Base-by-base conservation (phyloP, 192 early-diverging fungal species). In the Coemansia sp. region DNA sequence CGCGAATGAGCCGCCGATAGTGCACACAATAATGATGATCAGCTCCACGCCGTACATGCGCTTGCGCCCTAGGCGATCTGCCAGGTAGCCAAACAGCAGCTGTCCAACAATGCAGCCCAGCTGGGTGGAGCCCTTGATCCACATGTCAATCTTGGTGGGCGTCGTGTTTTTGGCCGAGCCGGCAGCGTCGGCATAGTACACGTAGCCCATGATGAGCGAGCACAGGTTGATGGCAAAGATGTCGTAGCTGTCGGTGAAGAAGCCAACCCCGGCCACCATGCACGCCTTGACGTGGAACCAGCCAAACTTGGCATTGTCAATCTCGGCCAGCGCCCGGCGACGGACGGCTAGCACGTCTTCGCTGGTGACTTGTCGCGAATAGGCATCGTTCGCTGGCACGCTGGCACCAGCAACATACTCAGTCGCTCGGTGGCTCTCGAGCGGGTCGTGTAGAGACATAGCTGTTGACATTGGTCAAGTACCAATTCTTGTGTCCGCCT, bases 181-280 rank as follows among this genome's bases (percentile, higher is more conserved):
- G n/a, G 41, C 40, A 18, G 68, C 55, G 19, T 64, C 37, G 49
- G 63, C 58, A n/a, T 77, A 86, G 70, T 86, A 88, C 19, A 83
- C 78, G 51, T 78, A 83, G 13, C 81, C 82, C 51, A 92, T 79
- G 89, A 95, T 95, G 15, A 86, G 81, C 6, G 90, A 83, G 48
- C 88, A 86, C 54, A 93, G 75, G 57, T 87, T 87, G 70, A 95
- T 93, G 49, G 90, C 83, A 53, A 93, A 93, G 30, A 91, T 81
- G 82, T 95, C 93, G 73, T 93, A 94, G 22, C 89, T 84, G 77
- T 95, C 90, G 35, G 89, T 87, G 67, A 92, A 89, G 81, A 95
- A 93, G 65, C 92, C 86, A 26, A 85, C 70, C 47, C 85, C 87
- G 10, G 87, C 83, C 4, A 88, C 82, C 40, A 88, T 53, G 69